These are phyloP conservation scores for Aureobasidium zeae DNA, from an alignment of 2,329 filamentous ascomycete genomes.

Conservation along the genomic window DNA sequence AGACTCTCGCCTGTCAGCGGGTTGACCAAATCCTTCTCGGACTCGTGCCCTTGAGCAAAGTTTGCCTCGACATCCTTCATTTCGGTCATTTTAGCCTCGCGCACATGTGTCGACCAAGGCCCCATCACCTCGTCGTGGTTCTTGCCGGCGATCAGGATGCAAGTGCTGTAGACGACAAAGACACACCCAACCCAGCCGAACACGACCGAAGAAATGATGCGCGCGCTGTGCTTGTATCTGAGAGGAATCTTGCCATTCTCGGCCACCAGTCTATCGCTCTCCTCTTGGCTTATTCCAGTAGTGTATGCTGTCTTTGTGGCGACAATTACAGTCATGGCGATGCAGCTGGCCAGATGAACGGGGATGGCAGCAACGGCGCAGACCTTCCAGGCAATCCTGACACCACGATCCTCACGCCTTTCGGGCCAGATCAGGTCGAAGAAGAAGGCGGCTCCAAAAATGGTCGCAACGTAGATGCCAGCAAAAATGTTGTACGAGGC, in stretches of 20 bases:
- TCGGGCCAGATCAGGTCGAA: constrained; percentile 55
- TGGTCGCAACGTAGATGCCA: constrained; percentile 47
- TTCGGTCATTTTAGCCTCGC: constrained; percentile 16
- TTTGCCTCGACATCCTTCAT: constrained; percentile 8
- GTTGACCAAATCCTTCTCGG: constrained; percentile 12
- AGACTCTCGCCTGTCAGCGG: constrained; percentile 9
- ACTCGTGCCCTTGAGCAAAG: constrained; percentile 4
- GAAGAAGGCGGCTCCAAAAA: constrained; percentile 52
- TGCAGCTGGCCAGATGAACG: constrained; percentile 39
- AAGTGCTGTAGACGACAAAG: constrained; percentile 25
- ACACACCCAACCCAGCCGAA: constrained; percentile 46
- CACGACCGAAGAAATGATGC: constrained; percentile 43
- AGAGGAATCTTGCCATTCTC: constrained; percentile 30
- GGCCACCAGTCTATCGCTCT: constrained; percentile 25
- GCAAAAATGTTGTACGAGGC: constrained; percentile 51
- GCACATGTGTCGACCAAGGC: constrained; percentile 32
- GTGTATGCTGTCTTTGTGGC: constrained; percentile 39
- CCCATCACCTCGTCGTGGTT: constrained; percentile 32
- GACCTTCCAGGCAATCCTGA: constrained; percentile 47
- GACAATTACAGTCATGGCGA: constrained; percentile 45
- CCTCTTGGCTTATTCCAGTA: constrained; percentile 31
- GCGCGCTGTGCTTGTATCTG: constrained; percentile 41
- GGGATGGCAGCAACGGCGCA: constrained; percentile 41
- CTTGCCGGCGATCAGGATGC: constrained; percentile 32
- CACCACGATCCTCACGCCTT: constrained; percentile 39